phyloP scores from a whole-genome alignment of 768 basidiomycete species.

The Xerocomellus intermedius region DNA sequence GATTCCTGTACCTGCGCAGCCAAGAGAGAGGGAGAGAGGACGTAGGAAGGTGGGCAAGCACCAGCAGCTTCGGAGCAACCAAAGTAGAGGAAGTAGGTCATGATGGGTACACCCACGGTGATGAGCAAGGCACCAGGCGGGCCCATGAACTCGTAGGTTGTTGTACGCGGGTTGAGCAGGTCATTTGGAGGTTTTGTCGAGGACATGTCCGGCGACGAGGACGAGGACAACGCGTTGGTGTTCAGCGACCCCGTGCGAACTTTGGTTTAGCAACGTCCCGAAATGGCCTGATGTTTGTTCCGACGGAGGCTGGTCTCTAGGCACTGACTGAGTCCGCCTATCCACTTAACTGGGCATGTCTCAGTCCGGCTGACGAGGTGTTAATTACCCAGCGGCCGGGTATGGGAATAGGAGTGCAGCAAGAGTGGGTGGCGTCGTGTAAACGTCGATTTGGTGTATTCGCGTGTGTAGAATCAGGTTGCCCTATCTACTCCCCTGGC shows the following conservation, averaged over 20 bases:
- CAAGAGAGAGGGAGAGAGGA: conserved; percentile 34
- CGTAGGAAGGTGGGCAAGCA: conserved; percentile 61
- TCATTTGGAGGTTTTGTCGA: conserved; percentile 20
- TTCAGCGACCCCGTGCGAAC: conserved; percentile 8
- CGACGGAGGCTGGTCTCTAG: not conserved
- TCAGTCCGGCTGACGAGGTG: no score
- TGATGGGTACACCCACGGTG: conserved; percentile 64
- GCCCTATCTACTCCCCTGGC: no score
- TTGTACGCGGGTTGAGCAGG: conserved; percentile 69
- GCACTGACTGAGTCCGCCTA: no score
- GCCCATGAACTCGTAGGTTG: conserved; percentile 77
- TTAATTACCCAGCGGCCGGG: no score
- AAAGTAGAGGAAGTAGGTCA: conserved; percentile 75
- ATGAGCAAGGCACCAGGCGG: conserved; percentile 75
- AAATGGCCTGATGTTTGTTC: not conserved
- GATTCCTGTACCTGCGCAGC: conserved; percentile 43
- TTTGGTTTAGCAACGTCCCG: not conserved
- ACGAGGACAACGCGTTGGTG: not conserved
- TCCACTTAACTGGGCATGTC: no score
- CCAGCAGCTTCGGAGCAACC: conserved; percentile 70
- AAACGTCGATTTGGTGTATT: no score
- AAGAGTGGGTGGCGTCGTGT: no score
- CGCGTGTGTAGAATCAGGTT: no score
- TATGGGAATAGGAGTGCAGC: no score
- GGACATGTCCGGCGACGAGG: conserved; percentile 15